Conservation (phyloP, 257 asterid genomes). For the Misopates orontium region DNA sequence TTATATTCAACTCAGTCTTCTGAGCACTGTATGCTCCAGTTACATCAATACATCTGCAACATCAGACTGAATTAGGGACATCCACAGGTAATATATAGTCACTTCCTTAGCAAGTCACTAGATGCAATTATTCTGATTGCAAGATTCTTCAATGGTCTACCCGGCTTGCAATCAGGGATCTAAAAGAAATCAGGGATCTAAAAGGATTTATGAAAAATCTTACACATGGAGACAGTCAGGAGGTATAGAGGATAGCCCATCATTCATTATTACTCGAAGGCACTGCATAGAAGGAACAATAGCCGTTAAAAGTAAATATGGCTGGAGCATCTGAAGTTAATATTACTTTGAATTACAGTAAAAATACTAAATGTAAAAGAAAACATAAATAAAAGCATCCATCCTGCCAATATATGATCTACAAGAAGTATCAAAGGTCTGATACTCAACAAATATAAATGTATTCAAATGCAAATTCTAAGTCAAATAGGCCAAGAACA, state of each 20-base stretch:
- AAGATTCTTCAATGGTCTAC: too few relatives aligned
- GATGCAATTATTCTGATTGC: too few relatives aligned
- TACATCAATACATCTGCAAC: slow-evolving; percentile 89
- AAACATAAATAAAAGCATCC: slow-evolving; percentile 4
- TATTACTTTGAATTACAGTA: slow-evolving; percentile 11
- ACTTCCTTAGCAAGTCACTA: too few relatives aligned
- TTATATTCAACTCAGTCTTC: slow-evolving; percentile 87
- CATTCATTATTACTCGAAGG: slow-evolving; percentile 97
- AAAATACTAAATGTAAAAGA: slow-evolving; percentile 6
- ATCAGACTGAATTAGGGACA: slow-evolving; percentile 10
- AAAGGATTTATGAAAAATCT: slow-evolving; percentile 37
- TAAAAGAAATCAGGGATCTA: slow-evolving; percentile 12
- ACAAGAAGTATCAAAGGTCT: slow-evolving; percentile 20
- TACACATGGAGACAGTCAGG: slow-evolving; percentile 86
- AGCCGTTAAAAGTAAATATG: slow-evolving; percentile 33
- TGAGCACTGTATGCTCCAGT: slow-evolving; percentile 95
- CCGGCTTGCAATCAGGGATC: too few relatives aligned
- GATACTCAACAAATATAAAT: slow-evolving; percentile 2
- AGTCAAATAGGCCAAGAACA: not conserved
- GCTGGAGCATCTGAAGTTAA: slow-evolving; percentile 19
- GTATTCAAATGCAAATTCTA: slow-evolving; percentile 15
- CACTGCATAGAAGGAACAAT: slow-evolving; percentile 50
- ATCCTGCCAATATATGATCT: slow-evolving; percentile 2
- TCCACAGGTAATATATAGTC: too few relatives aligned
- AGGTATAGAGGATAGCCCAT: slow-evolving; percentile 91